A percentile compares a stretch with the other conserved stretches of the same genome.
These are phyloP conservation scores for Dillenia suffruticosa DNA, from an alignment of 164 flowering plant species.

Conservation along the genomic window DNA sequence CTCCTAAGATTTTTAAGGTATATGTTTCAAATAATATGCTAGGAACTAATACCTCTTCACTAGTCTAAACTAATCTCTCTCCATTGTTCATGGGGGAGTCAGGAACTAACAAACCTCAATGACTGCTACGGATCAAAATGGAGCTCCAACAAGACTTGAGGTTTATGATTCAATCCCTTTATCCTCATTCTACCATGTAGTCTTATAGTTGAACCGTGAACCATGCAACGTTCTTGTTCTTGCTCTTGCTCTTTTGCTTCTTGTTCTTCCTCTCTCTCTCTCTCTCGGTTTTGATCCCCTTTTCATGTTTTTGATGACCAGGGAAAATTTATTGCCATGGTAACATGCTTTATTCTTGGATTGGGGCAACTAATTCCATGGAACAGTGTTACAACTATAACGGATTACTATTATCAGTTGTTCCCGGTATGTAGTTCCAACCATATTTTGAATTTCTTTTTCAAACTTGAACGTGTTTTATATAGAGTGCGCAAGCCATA, in stretches of 20 bases:
- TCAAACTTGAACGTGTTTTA: neutral
- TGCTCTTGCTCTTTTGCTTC: too few relatives aligned
- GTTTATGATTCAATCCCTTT: slow-evolving; percentile 7
- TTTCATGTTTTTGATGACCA: slow-evolving; percentile 12
- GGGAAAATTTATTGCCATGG: slow-evolving; percentile 47
- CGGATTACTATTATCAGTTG: slow-evolving; percentile 26
- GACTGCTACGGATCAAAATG: slow-evolving; percentile 1
- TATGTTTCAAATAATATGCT: too few relatives aligned
- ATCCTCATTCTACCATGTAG: neutral
- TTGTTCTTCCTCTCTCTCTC: too few relatives aligned
- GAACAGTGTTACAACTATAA: slow-evolving; percentile 65
- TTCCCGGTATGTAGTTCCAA: slow-evolving; percentile 21
- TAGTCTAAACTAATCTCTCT: too few relatives aligned
- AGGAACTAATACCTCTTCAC: too few relatives aligned
- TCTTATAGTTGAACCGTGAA: too few relatives aligned
- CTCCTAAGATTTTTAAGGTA: too few relatives aligned
- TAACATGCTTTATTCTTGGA: slow-evolving; percentile 65
- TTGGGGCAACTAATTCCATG: slow-evolving; percentile 61
- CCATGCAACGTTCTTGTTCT: neutral
- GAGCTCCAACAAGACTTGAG: slow-evolving; percentile 17
- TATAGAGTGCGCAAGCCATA: neutral
- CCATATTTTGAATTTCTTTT: neutral
- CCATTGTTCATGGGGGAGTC: too few relatives aligned
- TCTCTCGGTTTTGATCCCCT: too few relatives aligned
- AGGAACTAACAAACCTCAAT: neutral